Evolutionary conservation across 495 filamentous ascomycete species (phyloP).

Genomic region (Penicillium coprophilum): DNA sequence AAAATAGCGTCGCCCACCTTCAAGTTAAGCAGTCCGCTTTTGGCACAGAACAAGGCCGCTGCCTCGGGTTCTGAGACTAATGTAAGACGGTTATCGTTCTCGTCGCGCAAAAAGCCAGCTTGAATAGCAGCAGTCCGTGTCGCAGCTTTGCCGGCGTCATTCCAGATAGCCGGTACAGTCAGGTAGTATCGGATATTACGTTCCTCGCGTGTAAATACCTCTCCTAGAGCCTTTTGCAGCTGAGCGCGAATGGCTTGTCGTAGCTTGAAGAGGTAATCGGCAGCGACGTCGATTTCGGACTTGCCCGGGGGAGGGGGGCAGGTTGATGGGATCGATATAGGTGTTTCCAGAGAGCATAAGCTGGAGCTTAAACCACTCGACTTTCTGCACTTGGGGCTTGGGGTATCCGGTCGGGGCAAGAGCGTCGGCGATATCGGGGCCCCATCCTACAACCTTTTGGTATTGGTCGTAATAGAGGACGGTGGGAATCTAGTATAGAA

Average conservation of each 20-base stretch:
- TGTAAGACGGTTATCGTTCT: conserved; percentile 74
- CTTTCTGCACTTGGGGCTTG: conserved; percentile 77
- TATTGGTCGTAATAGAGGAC: conserved; percentile 82
- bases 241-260: conserved; percentile 75
- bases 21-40: conserved; percentile 72
- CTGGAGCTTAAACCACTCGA: conserved; percentile 83
- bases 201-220: conserved; percentile 76
- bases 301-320: conserved; percentile 75
- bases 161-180: conserved; percentile 78
- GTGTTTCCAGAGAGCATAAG: conserved; percentile 80
- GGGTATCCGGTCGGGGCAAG: conserved; percentile 77
- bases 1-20: conserved; percentile 75
- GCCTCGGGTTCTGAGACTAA: conserved; percentile 77
- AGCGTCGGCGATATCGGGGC: conserved; percentile 76
- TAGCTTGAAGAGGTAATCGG: conserved; percentile 77
- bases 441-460: conserved; percentile 80
- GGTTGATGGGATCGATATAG: conserved; percentile 79
- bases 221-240: conserved; percentile 71
- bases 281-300: conserved; percentile 77
- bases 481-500: conserved; percentile 62
- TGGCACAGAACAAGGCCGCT: conserved; percentile 76
- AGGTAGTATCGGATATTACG: conserved; percentile 76
- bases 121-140: conserved; percentile 75
- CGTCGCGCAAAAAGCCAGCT: conserved; percentile 72
- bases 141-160: conserved; percentile 77